A percentile compares a stretch with the other conserved stretches of the same genome.
Evolutionary conservation across 192 early-diverging fungal species (phyloP).

Genomic region (Mortierella alpina): DNA sequence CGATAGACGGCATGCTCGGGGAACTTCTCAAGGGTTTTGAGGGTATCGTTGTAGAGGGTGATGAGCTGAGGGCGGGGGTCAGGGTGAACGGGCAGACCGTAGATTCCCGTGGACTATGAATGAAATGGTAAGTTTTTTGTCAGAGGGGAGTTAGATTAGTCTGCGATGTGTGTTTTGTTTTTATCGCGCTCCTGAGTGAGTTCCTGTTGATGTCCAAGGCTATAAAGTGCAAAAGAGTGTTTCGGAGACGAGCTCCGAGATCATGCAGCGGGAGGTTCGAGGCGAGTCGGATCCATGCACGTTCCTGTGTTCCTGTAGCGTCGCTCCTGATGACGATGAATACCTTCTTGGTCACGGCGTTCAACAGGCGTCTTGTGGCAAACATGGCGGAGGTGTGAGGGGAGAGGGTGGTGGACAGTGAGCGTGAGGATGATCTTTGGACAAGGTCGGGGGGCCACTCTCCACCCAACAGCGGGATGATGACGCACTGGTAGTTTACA

Average conservation of each 20-base stretch:
- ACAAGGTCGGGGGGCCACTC: too few species aligned
- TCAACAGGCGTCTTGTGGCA: constrained; percentile 47
- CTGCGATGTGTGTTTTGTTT: neutral
- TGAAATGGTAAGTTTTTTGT: neutral
- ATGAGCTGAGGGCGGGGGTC: constrained; percentile 89
- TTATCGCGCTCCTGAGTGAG: neutral
- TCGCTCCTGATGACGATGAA: too few species aligned
- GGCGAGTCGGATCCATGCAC: too few species aligned
- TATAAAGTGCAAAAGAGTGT: too few species aligned
- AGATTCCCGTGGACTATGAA: constrained; percentile 80
- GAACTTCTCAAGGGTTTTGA: constrained; percentile 75
- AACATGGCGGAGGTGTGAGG: constrained; percentile 30
- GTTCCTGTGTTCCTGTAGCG: too few species aligned
- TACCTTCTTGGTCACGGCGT: constrained; percentile 53
- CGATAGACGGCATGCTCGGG: constrained; percentile 84
- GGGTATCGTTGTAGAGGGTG: constrained; percentile 82
- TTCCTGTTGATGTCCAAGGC: neutral
- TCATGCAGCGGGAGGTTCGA: too few species aligned
- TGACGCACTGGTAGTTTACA: neutral
- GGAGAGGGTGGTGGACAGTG: neutral
- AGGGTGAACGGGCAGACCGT: constrained; percentile 87
- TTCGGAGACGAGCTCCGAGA: too few species aligned
- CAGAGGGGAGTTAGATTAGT: constrained; percentile 5
- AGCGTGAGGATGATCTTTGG: constrained; percentile 11
- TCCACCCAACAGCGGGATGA: too few species aligned